Base-by-base conservation (phyloP, 2,329 filamentous ascomycete species). In the Westerdykella aurantiaca region DNA sequence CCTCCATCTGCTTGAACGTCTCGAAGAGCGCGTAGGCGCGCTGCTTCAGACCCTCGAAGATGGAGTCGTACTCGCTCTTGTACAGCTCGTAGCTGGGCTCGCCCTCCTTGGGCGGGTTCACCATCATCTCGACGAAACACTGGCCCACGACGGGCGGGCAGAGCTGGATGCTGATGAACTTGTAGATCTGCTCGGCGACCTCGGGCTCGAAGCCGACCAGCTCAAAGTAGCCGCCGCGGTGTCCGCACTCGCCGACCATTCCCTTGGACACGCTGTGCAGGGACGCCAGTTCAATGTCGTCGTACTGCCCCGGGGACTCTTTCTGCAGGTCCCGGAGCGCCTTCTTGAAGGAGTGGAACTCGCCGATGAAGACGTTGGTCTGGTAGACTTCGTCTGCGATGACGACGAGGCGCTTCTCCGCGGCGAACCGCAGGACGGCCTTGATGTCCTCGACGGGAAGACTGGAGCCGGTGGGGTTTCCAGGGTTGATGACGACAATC, bases 351-450 rank as follows among this genome's bases (percentile, higher is more conserved):
- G 87, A 94, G 72, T 87, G 82, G 76, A 98, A 98, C 67, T 91
- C 78, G 68, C 93, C 93, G 49, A 86, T 75, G 72, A 98, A 98
- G 58, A 98, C 86, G 70, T 98, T 98, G 64, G 93, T 97, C 73
- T 98, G 93, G 80, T 98, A 98, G 31, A 98, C 93, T 71, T 98
- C 93, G 63, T 98, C 93, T 41, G 93, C 93, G 60, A 98, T 80
- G 53, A 97, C 76, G 44, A 97, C 89, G 21, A 98, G 78, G 57
- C 84, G 81, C 75, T 96, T 82, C 67, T 90, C 77, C 22, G 82
- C 83, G 33, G 93, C 91, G 51, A 96, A 85, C 52, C 93, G 81
- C 55, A 97, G 78, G n/a, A 97, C 87, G 41, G 79, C 77, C 60
- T 84, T 82, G 68, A 98, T 83, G 61, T 96, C 88, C 16, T 81